phyloP scores from a whole-genome alignment of 495 filamentous ascomycete species.

The Hypoxylon subgilvum region DNA sequence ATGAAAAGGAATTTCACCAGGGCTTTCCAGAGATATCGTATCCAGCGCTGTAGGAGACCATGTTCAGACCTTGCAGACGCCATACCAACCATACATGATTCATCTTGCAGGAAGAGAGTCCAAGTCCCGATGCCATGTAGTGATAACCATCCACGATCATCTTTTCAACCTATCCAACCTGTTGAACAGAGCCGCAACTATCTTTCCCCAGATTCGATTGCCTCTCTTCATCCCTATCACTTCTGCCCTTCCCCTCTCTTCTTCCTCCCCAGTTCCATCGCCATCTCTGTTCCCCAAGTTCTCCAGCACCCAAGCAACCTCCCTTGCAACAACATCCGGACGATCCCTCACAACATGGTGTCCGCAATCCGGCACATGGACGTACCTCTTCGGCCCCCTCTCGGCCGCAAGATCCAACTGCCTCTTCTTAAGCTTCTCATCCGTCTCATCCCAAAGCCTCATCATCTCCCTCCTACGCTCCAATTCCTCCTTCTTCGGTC shows the following conservation, averaged over 20 bases:
- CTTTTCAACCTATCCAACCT: neutral
- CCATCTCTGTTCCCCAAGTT: slow-evolving; percentile 13
- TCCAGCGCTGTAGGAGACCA: too few species aligned
- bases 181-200: neutral
- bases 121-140: too few species aligned
- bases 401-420: slow-evolving; percentile 49
- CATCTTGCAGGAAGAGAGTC: too few species aligned
- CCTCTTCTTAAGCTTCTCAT: slow-evolving; percentile 51
- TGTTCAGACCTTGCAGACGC: too few species aligned
- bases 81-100: too few species aligned
- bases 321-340: slow-evolving; percentile 55
- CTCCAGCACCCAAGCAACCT: slow-evolving; percentile 56
- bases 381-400: slow-evolving; percentile 38
- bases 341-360: slow-evolving; percentile 57
- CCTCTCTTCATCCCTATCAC: neutral
- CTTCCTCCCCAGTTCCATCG: neutral
- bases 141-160: neutral
- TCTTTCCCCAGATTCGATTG: neutral
- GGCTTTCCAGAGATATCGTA: too few species aligned
- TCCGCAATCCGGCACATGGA: slow-evolving; percentile 53
- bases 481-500: slow-evolving; percentile 4
- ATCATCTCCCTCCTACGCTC: slow-evolving; percentile 37
- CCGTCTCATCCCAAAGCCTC: slow-evolving; percentile 46
- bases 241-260: neutral
- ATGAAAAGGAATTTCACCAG: too few species aligned